Evolutionary conservation across 1,139 yeast species (phyloP).

Genomic region (Fermentozyma sake): DNA sequence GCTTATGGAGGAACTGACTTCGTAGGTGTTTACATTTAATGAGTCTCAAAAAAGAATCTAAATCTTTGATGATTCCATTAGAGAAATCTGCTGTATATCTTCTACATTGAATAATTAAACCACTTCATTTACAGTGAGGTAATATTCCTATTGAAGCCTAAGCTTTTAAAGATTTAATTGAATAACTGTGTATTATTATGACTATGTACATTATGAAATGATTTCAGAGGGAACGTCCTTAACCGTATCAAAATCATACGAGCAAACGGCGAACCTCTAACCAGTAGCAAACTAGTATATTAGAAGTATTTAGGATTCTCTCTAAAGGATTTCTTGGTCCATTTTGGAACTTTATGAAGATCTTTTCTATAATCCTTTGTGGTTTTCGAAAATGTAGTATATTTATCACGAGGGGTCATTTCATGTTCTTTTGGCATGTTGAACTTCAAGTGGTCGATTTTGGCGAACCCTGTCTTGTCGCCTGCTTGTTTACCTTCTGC

Average conservation of each 20-base stretch:
- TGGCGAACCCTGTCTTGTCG: constrained; percentile 44
- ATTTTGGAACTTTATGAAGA: constrained; percentile 79
- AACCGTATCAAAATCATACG: no score
- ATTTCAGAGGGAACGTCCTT: no score
- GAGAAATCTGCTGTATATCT: no score
- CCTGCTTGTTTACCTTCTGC: constrained; percentile 20
- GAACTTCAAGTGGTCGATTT: constrained; percentile 49
- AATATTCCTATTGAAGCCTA: not conserved
- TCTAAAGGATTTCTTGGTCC: constrained; percentile 84
- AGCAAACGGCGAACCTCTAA: constrained; percentile 1
- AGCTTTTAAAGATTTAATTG: constrained; percentile 5
- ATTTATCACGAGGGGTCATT: constrained; percentile 79
- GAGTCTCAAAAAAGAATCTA: no score
- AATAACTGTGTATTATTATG: no score
- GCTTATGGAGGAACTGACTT: no score
- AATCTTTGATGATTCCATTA: no score
- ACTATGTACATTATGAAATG: no score
- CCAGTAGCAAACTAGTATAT: constrained; percentile 1
- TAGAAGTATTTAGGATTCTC: constrained; percentile 76
- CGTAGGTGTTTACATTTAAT: no score
- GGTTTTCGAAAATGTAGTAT: constrained; percentile 77
- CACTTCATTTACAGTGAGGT: no score
- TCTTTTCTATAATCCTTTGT: constrained; percentile 81
- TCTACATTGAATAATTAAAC: no score
- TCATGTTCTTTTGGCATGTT: constrained; percentile 74